Conservation (phyloP, 768 basidiomycete genomes). For the Strobilomyces echinocephalus region DNA sequence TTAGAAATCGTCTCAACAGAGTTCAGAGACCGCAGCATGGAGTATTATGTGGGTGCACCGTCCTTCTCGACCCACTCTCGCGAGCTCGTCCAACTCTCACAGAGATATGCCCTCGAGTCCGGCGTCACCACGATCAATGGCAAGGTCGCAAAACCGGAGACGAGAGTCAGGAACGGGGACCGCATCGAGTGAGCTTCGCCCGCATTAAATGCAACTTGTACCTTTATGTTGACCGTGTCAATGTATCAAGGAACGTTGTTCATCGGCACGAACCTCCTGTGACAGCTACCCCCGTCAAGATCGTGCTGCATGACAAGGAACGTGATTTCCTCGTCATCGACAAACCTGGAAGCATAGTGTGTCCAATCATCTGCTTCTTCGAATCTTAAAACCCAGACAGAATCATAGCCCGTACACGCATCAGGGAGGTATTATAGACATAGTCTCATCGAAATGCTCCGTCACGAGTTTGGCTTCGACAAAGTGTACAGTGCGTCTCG, state of each 20-base stretch:
- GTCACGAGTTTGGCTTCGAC: slow-evolving; percentile 74
- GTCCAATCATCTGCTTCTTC: slow-evolving; percentile 33
- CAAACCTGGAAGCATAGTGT: slow-evolving; percentile 94
- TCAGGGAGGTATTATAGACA: slow-evolving; percentile 88
- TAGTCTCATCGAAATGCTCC: slow-evolving; percentile 81
- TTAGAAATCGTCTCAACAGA: slow-evolving; percentile 92
- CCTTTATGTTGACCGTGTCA: not conserved
- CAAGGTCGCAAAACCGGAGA: slow-evolving; percentile 72
- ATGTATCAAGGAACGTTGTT: slow-evolving; percentile 68
- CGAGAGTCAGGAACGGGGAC: slow-evolving; percentile 81
- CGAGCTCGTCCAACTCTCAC: not conserved
- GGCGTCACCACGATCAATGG: slow-evolving; percentile 97
- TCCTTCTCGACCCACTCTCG: not conserved
- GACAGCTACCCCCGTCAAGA: slow-evolving; percentile 72
- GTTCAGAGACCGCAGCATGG: slow-evolving; percentile 89
- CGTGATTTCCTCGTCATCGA: slow-evolving; percentile 88
- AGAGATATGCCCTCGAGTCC: slow-evolving; percentile 76
- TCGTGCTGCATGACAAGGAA: slow-evolving; percentile 73
- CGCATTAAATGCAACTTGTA: not conserved
- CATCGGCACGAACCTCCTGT: slow-evolving; percentile 98
- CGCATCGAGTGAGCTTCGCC: slow-evolving; percentile 68
- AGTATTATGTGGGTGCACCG: slow-evolving; percentile 78
- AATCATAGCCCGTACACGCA: slow-evolving; percentile 77
- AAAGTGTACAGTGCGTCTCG: slow-evolving; percentile 74
- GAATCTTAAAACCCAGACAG: not conserved